Percentiles rank a stretch among this genome's conserved stretches.
These are phyloP conservation scores for Cylindrodendrum hubeiense DNA, from an alignment of 2,329 filamentous ascomycete genomes.

Conservation along the genomic window DNA sequence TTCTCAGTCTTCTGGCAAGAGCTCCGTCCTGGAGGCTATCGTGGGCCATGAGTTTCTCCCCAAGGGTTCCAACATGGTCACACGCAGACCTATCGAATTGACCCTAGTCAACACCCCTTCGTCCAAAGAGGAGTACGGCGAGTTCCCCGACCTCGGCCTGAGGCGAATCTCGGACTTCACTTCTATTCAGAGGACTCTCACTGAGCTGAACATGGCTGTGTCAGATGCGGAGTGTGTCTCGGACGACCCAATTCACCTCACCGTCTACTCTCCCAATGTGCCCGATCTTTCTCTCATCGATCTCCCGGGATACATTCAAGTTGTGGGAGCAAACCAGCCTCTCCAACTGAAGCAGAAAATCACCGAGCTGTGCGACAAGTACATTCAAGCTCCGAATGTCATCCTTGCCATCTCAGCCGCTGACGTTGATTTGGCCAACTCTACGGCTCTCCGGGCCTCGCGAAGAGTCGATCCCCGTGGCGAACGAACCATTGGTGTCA, in stretches of 20 bases:
- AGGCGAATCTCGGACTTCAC: conserved; percentile 92
- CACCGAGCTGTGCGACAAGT: conserved; percentile 95
- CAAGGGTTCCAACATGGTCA: conserved; percentile 99
- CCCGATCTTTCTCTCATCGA: conserved; percentile 97
- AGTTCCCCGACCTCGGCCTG: conserved; percentile 92
- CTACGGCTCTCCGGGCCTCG: conserved; percentile 89
- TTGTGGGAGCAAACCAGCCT: conserved; percentile 91
- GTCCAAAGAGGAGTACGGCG: conserved; percentile 88
- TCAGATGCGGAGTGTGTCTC: conserved; percentile 92
- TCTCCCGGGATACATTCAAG: conserved; percentile 96
- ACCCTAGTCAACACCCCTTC: conserved; percentile 96
- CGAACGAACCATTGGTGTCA: conserved; percentile 97
- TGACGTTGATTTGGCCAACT: conserved; percentile 97
- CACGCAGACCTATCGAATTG: conserved; percentile 92
- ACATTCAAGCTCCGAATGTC: conserved; percentile 95
- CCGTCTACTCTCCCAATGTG: conserved; percentile 94
- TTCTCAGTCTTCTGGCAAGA: conserved; percentile 98
- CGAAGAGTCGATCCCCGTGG: conserved; percentile 93
- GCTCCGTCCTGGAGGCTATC: conserved; percentile 95
- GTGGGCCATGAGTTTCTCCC: conserved; percentile 98
- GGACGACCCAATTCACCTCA: conserved; percentile 95
- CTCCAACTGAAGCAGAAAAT: conserved; percentile 95
- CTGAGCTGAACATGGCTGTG: conserved; percentile 94
- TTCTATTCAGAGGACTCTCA: conserved; percentile 92
- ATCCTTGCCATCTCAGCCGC: conserved; percentile 98